These are phyloP conservation scores for Coffea canephora DNA, from an alignment of 257 asterid species.

Conservation along the genomic window DNA sequence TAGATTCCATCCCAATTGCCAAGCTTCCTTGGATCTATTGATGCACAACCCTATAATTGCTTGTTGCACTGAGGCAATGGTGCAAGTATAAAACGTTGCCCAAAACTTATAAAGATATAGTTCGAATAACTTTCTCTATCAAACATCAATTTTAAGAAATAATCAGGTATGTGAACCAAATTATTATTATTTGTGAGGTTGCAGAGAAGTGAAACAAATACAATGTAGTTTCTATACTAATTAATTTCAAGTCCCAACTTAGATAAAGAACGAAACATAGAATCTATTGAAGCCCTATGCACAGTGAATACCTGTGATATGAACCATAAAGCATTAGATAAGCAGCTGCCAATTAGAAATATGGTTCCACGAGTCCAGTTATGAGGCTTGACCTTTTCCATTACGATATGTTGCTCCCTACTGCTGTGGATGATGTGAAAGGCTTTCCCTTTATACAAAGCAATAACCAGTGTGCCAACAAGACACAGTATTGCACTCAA, in stretches of 20 bases:
- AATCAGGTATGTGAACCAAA: no score
- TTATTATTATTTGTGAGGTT: no score
- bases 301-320: constrained; percentile 43
- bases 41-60: constrained; percentile 40
- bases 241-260: no score
- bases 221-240: background rate
- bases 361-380: constrained; percentile 54
- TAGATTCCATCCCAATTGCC: constrained; percentile 53
- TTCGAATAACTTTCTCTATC: constrained; percentile 45
- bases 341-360: constrained; percentile 38
- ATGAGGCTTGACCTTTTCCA: constrained; percentile 8
- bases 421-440: constrained; percentile 22
- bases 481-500: constrained; percentile 52
- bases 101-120: constrained; percentile 45
- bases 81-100: constrained; percentile 37
- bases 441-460: constrained; percentile 49
- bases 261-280: background rate
- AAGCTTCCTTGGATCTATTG: constrained; percentile 30
- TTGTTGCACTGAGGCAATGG: constrained; percentile 45
- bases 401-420: background rate
- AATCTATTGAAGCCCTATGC: no score
- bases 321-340: constrained; percentile 55
- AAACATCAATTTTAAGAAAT: no score
- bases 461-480: constrained; percentile 45
- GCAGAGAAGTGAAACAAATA: no score